Base-by-base conservation (phyloP, 805 yeast species). In the Ogataea thermomethanolica region DNA sequence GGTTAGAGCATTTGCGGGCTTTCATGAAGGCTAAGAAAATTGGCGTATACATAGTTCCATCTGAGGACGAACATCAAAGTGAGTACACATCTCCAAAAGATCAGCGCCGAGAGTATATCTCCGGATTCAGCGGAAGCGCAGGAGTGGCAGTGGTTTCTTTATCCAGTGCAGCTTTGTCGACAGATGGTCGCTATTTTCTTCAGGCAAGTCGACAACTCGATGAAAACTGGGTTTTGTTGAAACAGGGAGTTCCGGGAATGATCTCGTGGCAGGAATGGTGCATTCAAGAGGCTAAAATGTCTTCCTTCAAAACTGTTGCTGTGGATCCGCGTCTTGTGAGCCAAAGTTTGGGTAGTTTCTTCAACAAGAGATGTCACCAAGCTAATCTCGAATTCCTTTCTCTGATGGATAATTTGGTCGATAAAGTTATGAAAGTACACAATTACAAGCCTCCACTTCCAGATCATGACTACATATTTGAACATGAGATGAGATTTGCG, bases 151-250 rank as follows among this genome's bases (percentile, higher is more conserved):
- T 93, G n/a, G 73, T 91, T 13, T 81, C 95, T 6, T 52, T 70
- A 29, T 62, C 64, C 23, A 75, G 78, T 33, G 95, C 96, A 10
- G 85, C 84, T 0, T 65, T 93, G 36, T 79, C 95, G 7, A 93
- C 99, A 0, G 99, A 93, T 63, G 98, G 98, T 2, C 73, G 99
- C 49, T 93, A 93, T 66, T 93, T 88, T 61, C 69, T 86, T 44
- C 99, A 93, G 65, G 98, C 98, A 1, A 78, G 74, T 15, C 77
- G 81, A 43, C 93, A 93, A 64, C 67, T 93, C 40, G 95, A 87
- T 58, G 55, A 63, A 27, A 79, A 79, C 55, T 93, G 98, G 98
- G 62, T 65, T 2, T 64, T 93, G 33, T 70, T 93, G 44, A 89
- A 84, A 56, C 95, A 83, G 59, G 95, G 95, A 4, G 66, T 71